Conservation (phyloP, 306 rosid genomes). For the Dryas drummondii region DNA sequence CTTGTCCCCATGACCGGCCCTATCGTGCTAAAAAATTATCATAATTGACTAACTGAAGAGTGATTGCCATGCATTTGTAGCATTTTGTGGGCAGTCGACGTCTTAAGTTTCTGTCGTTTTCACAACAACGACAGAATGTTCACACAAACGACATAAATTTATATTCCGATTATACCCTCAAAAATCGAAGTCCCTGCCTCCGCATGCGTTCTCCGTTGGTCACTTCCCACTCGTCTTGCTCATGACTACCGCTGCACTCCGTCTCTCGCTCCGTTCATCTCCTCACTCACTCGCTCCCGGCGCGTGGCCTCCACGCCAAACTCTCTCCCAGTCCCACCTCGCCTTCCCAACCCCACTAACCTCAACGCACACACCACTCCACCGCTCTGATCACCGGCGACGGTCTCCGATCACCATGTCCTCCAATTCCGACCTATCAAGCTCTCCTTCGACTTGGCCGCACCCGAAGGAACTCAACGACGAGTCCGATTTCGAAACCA, state of each 20-base stretch:
- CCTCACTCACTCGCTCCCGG: conserved; percentile 19
- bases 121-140: no score
- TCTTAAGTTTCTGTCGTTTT: no score
- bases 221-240: background rate
- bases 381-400: conserved; percentile 14
- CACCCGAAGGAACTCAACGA: conserved; percentile 44
- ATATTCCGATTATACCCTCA: background rate
- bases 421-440: conserved; percentile 21
- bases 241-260: conserved; percentile 11
- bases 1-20: no score
- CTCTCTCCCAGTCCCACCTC: conserved; percentile 17
- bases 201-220: background rate
- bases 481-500: conserved; percentile 48
- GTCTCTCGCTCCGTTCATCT: conserved; percentile 20
- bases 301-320: conserved; percentile 15
- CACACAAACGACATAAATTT: background rate
- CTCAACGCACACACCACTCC: conserved; percentile 2
- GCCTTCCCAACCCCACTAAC: background rate
- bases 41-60: no score
- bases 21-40: no score
- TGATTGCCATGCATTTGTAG: no score
- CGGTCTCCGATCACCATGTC: conserved; percentile 36
- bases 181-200: background rate
- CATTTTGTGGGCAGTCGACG: no score
- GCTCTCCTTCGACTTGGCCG: conserved; percentile 11